phyloP scores from a whole-genome alignment of 148 eudicot genomes.

The Arbutus unedo region DNA sequence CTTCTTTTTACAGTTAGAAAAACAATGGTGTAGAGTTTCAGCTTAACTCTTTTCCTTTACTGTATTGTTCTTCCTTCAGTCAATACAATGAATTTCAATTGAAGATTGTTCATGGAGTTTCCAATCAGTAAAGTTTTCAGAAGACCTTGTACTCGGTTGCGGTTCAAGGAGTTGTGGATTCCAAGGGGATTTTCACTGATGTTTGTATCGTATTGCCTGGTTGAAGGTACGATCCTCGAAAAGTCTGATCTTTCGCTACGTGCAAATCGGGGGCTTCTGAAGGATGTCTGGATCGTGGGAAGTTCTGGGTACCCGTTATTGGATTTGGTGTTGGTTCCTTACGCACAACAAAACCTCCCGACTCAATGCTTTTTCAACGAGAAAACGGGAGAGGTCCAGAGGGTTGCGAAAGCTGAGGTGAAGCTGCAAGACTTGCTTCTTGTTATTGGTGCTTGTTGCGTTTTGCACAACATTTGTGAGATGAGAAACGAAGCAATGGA shows the following conservation, averaged over 20 bases:
- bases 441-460: slow-evolving; percentile 71
- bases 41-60: too few species aligned
- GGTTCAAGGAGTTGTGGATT: slow-evolving; percentile 67
- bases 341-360: slow-evolving; percentile 55
- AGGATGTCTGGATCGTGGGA: slow-evolving; percentile 49
- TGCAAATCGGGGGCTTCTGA: slow-evolving; percentile 38
- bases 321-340: slow-evolving; percentile 73
- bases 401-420: slow-evolving; percentile 52
- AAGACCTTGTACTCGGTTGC: slow-evolving; percentile 72
- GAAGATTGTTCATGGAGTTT: too few species aligned
- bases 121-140: too few species aligned
- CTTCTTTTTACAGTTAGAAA: too few species aligned
- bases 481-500: slow-evolving; percentile 41
- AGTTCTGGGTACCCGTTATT: slow-evolving; percentile 42
- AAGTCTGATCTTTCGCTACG: slow-evolving; percentile 51
- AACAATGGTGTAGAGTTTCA: too few species aligned
- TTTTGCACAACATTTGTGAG: slow-evolving; percentile 72
- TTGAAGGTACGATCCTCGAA: slow-evolving; percentile 53
- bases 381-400: slow-evolving; percentile 46
- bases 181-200: slow-evolving; percentile 53
- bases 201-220: slow-evolving; percentile 81
- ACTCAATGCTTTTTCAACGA: slow-evolving; percentile 64
- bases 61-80: too few species aligned
- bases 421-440: slow-evolving; percentile 66
- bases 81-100: too few species aligned